Evolutionary conservation across 169 alveolate genomes (phyloP), one percentile per base, ranked within the genome.

Genomic region (Cystoisospora suis): DNA sequence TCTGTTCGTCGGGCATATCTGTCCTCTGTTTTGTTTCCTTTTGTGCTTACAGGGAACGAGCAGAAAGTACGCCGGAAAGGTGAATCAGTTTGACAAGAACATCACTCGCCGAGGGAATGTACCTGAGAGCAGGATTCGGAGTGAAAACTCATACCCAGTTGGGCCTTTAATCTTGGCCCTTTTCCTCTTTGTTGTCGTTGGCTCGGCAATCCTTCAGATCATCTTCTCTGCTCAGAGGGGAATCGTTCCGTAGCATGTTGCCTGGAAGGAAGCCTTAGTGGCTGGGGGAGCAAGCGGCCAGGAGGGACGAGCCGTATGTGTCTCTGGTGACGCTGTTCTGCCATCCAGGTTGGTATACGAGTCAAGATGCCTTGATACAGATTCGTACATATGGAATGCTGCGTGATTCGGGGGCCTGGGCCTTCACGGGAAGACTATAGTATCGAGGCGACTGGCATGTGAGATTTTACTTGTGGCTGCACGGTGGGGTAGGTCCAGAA

Each of bases 191-290:
- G 96, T 96, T 40, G 97, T 96, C 53, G 93, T 96, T n/a, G 97
- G 97, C 17, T 96, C 97, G 6, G 97, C 97, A 38, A 88, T 95
- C 29, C 91, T 95, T 45, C 97, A 95, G 88, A 95, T 95, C 85
- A 92, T 95, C 72, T 90, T 94, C 77, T 93, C 95, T 49, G 96
- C 97, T 34, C 94, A 91, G 65, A 75, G 93, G 23, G 93, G 93
- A 9, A 70, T 83, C 2, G 7, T 65, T n/a, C 34, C 2, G 77
- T 65, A n/a, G 40, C 1, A n/a, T 15, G n/a, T n/a, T n/a, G n/a
- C n/a, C n/a, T n/a, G n/a, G n/a, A n/a, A n/a, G n/a, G n/a, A n/a
- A n/a, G n/a, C n/a, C n/a, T n/a, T n/a, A n/a, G n/a, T n/a, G n/a
- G n/a, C n/a, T n/a, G n/a, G n/a, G n/a, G n/a, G n/a, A n/a, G n/a